Conservation (phyloP, 495 filamentous ascomycete species). For the Penicillium ochrochloron region DNA sequence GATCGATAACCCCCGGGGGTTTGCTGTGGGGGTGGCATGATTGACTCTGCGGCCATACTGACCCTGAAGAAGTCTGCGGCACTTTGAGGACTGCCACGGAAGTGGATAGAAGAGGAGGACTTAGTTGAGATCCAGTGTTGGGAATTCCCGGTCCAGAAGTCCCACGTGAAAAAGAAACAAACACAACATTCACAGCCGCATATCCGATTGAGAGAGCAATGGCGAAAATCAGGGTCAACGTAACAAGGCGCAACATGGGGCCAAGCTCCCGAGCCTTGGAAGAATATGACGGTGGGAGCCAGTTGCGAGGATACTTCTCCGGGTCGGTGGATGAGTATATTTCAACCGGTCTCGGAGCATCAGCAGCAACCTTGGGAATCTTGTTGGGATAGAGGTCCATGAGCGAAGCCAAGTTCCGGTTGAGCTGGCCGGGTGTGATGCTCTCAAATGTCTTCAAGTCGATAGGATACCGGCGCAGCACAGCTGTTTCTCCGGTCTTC, state of each 20-base stretch:
- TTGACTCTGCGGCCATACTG: constrained; percentile 29
- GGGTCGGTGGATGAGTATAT: constrained; percentile 25
- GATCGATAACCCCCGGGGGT: constrained; percentile 20
- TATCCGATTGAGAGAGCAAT: constrained; percentile 44
- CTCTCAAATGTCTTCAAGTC: constrained; percentile 74
- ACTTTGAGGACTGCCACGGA: constrained; percentile 23
- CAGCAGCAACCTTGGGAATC: constrained; percentile 29
- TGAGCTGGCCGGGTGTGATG: constrained; percentile 74
- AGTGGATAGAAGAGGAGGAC: constrained; percentile 24
- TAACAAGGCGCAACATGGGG: constrained; percentile 44
- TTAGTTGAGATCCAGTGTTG: constrained; percentile 23
- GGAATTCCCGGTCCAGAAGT: constrained; percentile 34
- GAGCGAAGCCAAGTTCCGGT: constrained; percentile 72
- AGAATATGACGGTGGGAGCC: constrained; percentile 34
- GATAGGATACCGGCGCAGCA: constrained; percentile 67
- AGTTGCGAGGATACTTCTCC: constrained; percentile 39
- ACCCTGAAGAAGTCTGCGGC: constrained; percentile 37
- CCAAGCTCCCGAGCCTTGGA: constrained; percentile 43
- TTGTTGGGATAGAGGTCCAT: constrained; percentile 53
- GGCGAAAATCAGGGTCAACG: constrained; percentile 46
- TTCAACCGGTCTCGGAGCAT: constrained; percentile 17
- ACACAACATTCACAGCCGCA: constrained; percentile 31
- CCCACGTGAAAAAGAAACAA: constrained; percentile 34
- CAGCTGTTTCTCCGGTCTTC: constrained; percentile 50
- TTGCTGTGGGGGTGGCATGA: constrained; percentile 20